phyloP scores from a whole-genome alignment of 345 rosid species.

The Gossypium sturtianum region DNA sequence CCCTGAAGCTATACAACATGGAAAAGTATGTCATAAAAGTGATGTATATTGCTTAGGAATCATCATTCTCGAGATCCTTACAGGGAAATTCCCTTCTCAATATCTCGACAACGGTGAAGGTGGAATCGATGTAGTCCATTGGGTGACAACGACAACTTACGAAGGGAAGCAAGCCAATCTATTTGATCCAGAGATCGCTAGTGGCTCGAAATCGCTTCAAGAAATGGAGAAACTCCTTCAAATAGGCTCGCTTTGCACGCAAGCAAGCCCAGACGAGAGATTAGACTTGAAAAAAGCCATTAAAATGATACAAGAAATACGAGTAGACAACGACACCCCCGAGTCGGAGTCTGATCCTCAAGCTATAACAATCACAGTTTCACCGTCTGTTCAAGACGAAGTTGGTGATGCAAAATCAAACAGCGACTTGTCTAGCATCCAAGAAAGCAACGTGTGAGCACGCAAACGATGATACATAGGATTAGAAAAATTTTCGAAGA shows the following conservation, averaged over 20 bases:
- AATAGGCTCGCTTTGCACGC: slow-evolving; percentile 50
- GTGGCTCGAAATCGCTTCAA: slow-evolving; percentile 9
- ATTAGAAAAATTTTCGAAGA: slow-evolving; percentile 5
- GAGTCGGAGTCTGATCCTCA: neutral
- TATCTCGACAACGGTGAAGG: slow-evolving; percentile 42
- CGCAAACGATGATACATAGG: neutral
- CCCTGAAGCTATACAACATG: slow-evolving; percentile 46
- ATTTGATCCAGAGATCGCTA: slow-evolving; percentile 57
- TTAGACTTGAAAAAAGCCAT: slow-evolving; percentile 51
- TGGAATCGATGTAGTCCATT: slow-evolving; percentile 48
- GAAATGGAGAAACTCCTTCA: slow-evolving; percentile 48
- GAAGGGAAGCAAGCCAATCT: slow-evolving; percentile 44
- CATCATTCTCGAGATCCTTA: slow-evolving; percentile 61
- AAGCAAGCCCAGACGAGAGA: slow-evolving; percentile 38
- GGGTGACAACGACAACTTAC: slow-evolving; percentile 40
- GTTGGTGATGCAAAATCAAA: slow-evolving; percentile 9
- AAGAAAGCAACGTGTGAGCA: neutral
- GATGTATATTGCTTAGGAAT: slow-evolving; percentile 75
- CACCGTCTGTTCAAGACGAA: slow-evolving; percentile 27
- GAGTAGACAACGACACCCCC: slow-evolving; percentile 17
- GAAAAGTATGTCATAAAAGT: slow-evolving; percentile 44
- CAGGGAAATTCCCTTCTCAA: slow-evolving; percentile 67
- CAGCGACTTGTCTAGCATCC: neutral
- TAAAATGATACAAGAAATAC: slow-evolving; percentile 34
- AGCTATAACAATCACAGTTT: slow-evolving; percentile 20